Percentiles rank a stretch among this genome's conserved stretches.
phyloP scores from a whole-genome alignment of 1,139 yeast genomes.

The Kodamaea sp. region DNA sequence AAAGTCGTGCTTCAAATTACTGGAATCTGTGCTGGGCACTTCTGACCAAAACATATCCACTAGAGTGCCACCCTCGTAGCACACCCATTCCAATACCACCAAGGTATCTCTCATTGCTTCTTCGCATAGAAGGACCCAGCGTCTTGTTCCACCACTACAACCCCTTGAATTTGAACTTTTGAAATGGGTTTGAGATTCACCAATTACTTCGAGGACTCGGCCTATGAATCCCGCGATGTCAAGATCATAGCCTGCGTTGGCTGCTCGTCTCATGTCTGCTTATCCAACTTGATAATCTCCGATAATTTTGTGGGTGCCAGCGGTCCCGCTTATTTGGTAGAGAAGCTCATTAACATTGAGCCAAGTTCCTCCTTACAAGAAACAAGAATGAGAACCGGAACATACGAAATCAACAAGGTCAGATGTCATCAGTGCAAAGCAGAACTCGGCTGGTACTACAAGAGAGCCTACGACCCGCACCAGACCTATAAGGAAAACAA shows the following conservation, averaged over 20 bases:
- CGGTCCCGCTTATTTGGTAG: conserved; percentile 57
- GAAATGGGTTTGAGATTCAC: conserved; percentile 46
- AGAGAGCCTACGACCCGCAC: conserved; percentile 52
- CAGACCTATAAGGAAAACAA: conserved; percentile 80
- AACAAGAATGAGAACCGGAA: conserved; percentile 68
- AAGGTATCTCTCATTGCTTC: too few relatives aligned
- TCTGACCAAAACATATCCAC: too few relatives aligned
- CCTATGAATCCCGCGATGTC: conserved; percentile 34
- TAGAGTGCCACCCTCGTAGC: too few relatives aligned
- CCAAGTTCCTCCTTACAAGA: conserved; percentile 34
- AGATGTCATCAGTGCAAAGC: conserved; percentile 65
- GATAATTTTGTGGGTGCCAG: conserved; percentile 53
- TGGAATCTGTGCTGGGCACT: too few relatives aligned
- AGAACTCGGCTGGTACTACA: conserved; percentile 77
- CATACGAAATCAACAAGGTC: conserved; percentile 63
- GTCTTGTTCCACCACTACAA: too few relatives aligned
- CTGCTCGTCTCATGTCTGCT: conserved; percentile 56
- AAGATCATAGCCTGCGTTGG: conserved; percentile 51
- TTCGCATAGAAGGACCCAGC: too few relatives aligned
- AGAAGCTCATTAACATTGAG: conserved; percentile 45
- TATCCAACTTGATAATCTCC: conserved; percentile 45
- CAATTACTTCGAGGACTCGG: conserved; percentile 37
- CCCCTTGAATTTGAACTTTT: too few relatives aligned
- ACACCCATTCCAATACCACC: too few relatives aligned
- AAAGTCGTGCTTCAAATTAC: too few relatives aligned